A percentile compares a stretch with the other conserved stretches of the same genome.
Conservation (phyloP, 495 filamentous ascomycete genomes). For the Aspergillus indologenus region DNA sequence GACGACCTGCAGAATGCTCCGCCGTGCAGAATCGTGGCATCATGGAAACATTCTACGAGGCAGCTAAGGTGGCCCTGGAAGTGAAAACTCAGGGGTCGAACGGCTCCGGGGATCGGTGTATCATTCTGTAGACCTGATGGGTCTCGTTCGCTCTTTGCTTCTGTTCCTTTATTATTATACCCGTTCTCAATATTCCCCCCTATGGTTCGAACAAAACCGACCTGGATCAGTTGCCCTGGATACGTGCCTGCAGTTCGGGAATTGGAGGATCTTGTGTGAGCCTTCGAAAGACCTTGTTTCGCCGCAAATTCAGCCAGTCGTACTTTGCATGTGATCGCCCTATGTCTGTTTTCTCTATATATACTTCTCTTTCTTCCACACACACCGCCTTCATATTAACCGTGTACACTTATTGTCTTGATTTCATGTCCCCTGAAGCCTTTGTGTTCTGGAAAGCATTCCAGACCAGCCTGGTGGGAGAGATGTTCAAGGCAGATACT, state of each 20-base stretch:
- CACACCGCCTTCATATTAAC: conserved; percentile 4
- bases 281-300: conserved; percentile 4
- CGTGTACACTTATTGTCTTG: conserved; percentile 12
- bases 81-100: conserved; percentile 61
- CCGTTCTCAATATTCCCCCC: conserved; percentile 10
- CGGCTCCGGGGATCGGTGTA: conserved; percentile 27
- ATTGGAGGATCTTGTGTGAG: no score
- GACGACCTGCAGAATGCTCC: conserved; percentile 76
- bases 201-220: not conserved
- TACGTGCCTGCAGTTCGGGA: no score
- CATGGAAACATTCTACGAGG: conserved; percentile 97
- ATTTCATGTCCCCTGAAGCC: conserved; percentile 9
- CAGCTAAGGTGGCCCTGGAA: conserved; percentile 89
- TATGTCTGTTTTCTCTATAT: conserved; percentile 23
- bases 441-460: conserved; percentile 6
- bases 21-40: conserved; percentile 96
- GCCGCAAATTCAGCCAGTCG: conserved; percentile 31
- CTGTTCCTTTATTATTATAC: conserved; percentile 14
- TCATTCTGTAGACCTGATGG: conserved; percentile 29
- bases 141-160: conserved; percentile 1
- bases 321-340: conserved; percentile 10
- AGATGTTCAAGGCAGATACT: not conserved
- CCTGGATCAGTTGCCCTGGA: conserved; percentile 1
- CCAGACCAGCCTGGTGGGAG: not conserved
- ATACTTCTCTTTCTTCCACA: conserved; percentile 31